These are phyloP conservation scores for Endogone sp. DNA, from an alignment of 192 early-diverging fungal species.

Conservation along the genomic window DNA sequence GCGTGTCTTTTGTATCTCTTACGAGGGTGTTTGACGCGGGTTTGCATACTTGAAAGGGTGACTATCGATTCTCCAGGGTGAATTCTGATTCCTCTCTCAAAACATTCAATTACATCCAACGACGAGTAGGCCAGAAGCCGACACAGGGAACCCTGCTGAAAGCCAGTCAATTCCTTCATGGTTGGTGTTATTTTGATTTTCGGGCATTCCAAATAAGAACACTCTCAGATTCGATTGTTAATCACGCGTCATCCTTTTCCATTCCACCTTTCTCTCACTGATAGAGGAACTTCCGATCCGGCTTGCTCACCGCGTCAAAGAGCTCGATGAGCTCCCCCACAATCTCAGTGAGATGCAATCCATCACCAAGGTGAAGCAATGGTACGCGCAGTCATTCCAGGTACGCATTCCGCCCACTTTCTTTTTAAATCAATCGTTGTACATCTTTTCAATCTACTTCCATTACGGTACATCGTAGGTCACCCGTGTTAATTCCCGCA, in stretches of 20 bases:
- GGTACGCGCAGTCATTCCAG: slow-evolving; percentile 93
- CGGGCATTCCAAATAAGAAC: background rate
- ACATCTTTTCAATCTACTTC: background rate
- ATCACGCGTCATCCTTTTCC: background rate
- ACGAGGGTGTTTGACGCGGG: too few species aligned
- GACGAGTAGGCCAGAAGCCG: slow-evolving; percentile 56
- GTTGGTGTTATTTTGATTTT: slow-evolving; percentile 16
- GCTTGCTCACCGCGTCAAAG: slow-evolving; percentile 89
- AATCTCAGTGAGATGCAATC: slow-evolving; percentile 86
- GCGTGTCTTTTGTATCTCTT: too few species aligned
- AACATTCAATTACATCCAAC: background rate
- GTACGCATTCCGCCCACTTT: slow-evolving; percentile 27
- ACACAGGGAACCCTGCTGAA: slow-evolving; percentile 70
- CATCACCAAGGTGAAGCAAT: slow-evolving; percentile 86
- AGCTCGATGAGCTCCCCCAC: slow-evolving; percentile 87
- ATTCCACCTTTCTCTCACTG: background rate
- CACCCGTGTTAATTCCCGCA: background rate
- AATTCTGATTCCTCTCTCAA: background rate
- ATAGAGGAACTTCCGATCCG: slow-evolving; percentile 89
- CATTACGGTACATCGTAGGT: too few species aligned
- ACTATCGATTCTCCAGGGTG: too few species aligned
- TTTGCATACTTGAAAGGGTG: too few species aligned
- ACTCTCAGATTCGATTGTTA: background rate
- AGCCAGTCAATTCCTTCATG: slow-evolving; percentile 74
- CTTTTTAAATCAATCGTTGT: background rate